These are phyloP conservation scores for Penicillium crustosum DNA, from an alignment of 2,329 filamentous ascomycete genomes.

Conservation along the genomic window DNA sequence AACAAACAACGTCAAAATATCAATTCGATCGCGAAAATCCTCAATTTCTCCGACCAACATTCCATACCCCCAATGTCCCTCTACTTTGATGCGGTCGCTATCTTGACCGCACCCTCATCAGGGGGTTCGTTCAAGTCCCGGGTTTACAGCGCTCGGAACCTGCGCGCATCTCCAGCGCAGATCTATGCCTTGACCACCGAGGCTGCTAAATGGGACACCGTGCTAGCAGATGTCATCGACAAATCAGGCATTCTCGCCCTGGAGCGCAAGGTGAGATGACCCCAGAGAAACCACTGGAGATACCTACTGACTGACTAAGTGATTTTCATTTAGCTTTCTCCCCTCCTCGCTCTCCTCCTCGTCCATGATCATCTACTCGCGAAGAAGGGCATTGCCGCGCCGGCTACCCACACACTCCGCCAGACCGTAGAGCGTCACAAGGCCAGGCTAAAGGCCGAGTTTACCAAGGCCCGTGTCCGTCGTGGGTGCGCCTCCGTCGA, in stretches of 20 bases:
- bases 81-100: slow-evolving; percentile 83
- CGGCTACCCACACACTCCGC: slow-evolving; percentile 74
- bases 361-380: slow-evolving; percentile 82
- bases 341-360: slow-evolving; percentile 75
- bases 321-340: slow-evolving; percentile 64
- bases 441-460: slow-evolving; percentile 74
- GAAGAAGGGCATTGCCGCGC: slow-evolving; percentile 79
- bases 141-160: slow-evolving; percentile 70
- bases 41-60: slow-evolving; percentile 9
- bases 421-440: slow-evolving; percentile 77
- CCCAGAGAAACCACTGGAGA: slow-evolving; percentile 7
- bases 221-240: slow-evolving; percentile 89
- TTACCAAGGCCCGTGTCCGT: slow-evolving; percentile 74
- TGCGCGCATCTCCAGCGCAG: slow-evolving; percentile 77
- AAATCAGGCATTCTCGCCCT: slow-evolving; percentile 70
- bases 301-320: slow-evolving; percentile 42
- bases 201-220: slow-evolving; percentile 82
- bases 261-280: slow-evolving; percentile 74
- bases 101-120: slow-evolving; percentile 65
- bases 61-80: slow-evolving; percentile 69
- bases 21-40: slow-evolving; percentile 7
- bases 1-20: slow-evolving; percentile 20
- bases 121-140: slow-evolving; percentile 86
- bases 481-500: slow-evolving; percentile 68
- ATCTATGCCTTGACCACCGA: slow-evolving; percentile 86